These are phyloP conservation scores for Dendrobium officinale DNA, from an alignment of 106 monocot species.

Conservation along the genomic window DNA sequence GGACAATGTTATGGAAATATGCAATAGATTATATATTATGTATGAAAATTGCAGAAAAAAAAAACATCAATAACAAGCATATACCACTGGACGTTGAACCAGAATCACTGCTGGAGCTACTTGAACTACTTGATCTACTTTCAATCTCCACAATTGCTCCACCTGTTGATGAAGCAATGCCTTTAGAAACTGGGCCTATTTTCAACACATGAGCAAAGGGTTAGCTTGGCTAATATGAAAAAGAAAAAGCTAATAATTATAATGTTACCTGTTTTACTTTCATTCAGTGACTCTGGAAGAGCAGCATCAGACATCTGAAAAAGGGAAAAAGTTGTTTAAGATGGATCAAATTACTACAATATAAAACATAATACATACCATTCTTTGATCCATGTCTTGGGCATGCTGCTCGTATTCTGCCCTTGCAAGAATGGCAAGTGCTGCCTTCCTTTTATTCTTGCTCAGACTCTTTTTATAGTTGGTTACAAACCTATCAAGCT, in stretches of 20 bases:
- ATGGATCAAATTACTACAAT: not conserved
- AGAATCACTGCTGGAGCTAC: conserved; percentile 64
- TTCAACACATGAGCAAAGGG: not conserved
- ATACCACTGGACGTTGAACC: conserved; percentile 61
- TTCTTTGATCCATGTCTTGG: conserved; percentile 20
- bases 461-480: conserved; percentile 30
- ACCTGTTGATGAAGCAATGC: conserved; percentile 22
- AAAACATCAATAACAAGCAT: not conserved
- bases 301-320: conserved; percentile 1
- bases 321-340: not conserved
- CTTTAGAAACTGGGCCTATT: conserved; percentile 19
- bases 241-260: not conserved
- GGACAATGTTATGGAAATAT: not conserved
- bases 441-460: conserved; percentile 18
- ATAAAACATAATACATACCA: conserved; percentile 15
- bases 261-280: conserved; percentile 5
- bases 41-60: not conserved
- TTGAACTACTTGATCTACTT: conserved; percentile 52
- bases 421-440: conserved; percentile 14
- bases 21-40: not conserved
- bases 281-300: not conserved
- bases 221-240: not conserved
- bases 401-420: conserved; percentile 11
- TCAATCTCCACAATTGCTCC: conserved; percentile 32
- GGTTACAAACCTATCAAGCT: conserved; percentile 85